Base-by-base conservation (phyloP, 2,329 filamentous ascomycete genomes). In the Aotearoamyces nothofagi region DNA sequence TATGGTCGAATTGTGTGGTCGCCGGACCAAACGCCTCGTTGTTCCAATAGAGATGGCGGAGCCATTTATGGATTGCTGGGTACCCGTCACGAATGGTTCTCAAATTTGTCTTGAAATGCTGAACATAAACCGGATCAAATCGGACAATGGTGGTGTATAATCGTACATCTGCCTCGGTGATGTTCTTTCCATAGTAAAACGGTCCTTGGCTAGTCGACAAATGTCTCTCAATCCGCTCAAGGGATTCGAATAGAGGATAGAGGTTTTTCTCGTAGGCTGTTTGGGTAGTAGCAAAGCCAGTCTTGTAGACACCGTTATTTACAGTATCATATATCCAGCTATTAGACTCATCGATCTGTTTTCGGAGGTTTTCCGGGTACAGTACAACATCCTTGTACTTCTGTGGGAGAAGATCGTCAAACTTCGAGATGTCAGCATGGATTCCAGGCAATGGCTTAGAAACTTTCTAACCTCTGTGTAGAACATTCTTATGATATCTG, bases 141-240 rank as follows among this genome's bases (percentile, higher is more conserved):
- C 77, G 58, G 26, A 70, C 49, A 31, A 73, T 65, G 3, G 69
- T 74, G 5, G 66, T 67, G 47, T 58, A 73, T 45, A 92, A 62
- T 24, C 84, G 56, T 30, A 93, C 66, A 49, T 92, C 84, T 0
- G 74, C 78, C 58, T 93, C 86, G 2, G 83, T 93, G 38, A 93
- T 53, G 14, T 58, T 48, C 22, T 73, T 54, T 10, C 86, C 86
- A 35, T 86, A 84, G 50, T 79, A 80, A 47, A 69, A 93, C 1
- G 77, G 77, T 0, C 69, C 70, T 26, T 53, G 45, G 20, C 35
- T 37, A 9, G 45, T 45, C 5, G 59, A 51, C 5, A 94, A 64
- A 45, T 87, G 75, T 33, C 62, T 55, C 57, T 94, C 86, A 4
- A 78, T 69, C 17, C 67, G 63, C 54, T 92, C 81, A 6, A 94